Evolutionary conservation across 495 filamentous ascomycete genomes (phyloP).

Genomic region (Massariosphaeria phaeospora): DNA sequence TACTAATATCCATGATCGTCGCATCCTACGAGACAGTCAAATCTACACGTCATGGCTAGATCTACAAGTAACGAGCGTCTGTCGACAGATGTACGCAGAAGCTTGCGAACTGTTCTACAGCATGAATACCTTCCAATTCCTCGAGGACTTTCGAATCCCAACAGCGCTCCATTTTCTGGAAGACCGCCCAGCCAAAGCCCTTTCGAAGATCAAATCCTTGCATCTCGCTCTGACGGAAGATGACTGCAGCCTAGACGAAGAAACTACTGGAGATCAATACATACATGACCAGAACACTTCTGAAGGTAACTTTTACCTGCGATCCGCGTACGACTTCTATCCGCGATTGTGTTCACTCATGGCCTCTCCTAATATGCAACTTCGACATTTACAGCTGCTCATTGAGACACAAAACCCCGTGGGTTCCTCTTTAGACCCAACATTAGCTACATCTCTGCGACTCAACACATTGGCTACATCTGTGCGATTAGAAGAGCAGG

Average conservation of each 20-base stretch:
- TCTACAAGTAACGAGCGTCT: neutral
- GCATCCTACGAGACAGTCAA: no score
- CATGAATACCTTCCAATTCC: slow-evolving; percentile 5
- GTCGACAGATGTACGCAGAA: slow-evolving; percentile 3
- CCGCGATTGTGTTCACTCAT: neutral
- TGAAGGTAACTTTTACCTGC: neutral
- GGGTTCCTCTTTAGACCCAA: no score
- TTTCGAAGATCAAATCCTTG: neutral
- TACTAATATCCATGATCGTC: no score
- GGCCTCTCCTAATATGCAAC: neutral
- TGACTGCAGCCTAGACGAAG: neutral
- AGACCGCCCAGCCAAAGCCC: neutral
- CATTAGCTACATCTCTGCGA: no score
- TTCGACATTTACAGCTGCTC: neutral
- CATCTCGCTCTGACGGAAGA: slow-evolving; percentile 2
- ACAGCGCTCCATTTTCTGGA: slow-evolving; percentile 8
- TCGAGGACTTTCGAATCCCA: slow-evolving; percentile 9
- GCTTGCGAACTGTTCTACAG: slow-evolving; percentile 5
- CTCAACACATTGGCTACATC: no score
- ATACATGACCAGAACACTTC: neutral
- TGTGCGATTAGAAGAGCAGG: no score
- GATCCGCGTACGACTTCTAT: slow-evolving; percentile 1
- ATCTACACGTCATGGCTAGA: neutral
- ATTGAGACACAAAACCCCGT: no score
- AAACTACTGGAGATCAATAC: neutral